Conservation (phyloP, 768 basidiomycete genomes). For the Antrodiella citrinella region DNA sequence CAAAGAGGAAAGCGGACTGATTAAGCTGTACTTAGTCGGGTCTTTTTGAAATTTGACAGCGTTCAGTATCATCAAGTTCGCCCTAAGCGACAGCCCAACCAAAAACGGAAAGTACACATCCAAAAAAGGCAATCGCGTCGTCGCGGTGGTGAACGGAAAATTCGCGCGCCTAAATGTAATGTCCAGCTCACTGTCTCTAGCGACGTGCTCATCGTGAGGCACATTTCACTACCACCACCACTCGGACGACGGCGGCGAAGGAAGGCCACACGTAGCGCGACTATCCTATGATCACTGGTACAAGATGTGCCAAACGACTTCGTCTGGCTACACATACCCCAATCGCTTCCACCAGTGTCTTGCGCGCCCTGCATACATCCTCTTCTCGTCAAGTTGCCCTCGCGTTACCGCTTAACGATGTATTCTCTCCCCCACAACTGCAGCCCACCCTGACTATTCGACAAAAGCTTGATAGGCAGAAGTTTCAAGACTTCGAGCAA, state of each 20-base stretch:
- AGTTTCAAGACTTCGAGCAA: constrained; percentile 10
- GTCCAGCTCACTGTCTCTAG: neutral
- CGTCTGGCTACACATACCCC: neutral
- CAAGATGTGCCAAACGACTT: neutral
- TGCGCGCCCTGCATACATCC: constrained; percentile 6
- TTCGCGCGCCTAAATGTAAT: neutral
- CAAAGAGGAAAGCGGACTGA: neutral
- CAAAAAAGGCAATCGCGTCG: neutral
- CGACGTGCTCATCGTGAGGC: neutral
- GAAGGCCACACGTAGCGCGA: neutral
- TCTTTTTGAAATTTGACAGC: neutral
- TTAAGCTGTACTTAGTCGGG: neutral
- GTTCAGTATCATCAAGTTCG: neutral
- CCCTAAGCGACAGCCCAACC: neutral
- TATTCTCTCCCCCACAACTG: neutral
- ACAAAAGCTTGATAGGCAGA: constrained; percentile 6
- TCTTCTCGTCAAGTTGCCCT: neutral
- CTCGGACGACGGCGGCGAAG: neutral
- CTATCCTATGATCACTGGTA: neutral
- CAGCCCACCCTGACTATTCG: too few relatives aligned
- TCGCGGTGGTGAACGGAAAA: neutral
- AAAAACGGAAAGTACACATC: neutral
- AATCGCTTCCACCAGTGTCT: neutral
- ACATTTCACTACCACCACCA: neutral
- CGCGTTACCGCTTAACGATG: neutral